These are phyloP conservation scores for Schizophyllum amplum DNA, from an alignment of 1,284 basidiomycete species.

Conservation along the genomic window DNA sequence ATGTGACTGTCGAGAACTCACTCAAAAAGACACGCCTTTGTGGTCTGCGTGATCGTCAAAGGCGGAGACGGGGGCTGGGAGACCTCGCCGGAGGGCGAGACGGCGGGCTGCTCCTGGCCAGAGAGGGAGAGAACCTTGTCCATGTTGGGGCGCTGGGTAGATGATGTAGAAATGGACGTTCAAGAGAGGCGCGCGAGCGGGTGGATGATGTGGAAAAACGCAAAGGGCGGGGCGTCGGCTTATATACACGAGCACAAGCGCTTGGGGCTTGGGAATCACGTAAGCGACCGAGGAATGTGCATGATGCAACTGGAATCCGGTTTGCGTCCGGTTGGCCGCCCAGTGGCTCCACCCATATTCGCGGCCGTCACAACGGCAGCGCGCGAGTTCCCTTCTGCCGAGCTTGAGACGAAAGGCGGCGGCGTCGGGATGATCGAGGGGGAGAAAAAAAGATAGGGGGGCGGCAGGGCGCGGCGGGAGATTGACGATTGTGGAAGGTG, in stretches of 20 bases:
- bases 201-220: background rate
- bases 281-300: background rate
- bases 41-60: conserved; percentile 6
- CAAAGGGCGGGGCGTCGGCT: background rate
- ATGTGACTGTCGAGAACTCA: conserved; percentile 3
- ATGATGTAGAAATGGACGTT: background rate
- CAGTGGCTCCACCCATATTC: background rate
- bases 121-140: conserved; percentile 3
- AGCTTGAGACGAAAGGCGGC: background rate
- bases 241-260: background rate
- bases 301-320: background rate
- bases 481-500: background rate
- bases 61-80: conserved; percentile 1
- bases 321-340: background rate
- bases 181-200: background rate
- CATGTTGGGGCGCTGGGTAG: background rate
- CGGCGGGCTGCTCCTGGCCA: background rate
- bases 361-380: background rate
- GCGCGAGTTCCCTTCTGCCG: background rate
- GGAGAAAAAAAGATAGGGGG: background rate
- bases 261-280: background rate
- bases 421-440: background rate
- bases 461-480: too few relatives aligned
- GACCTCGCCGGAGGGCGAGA: background rate
- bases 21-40: conserved; percentile 11